phyloP scores from a whole-genome alignment of 306 rosid species.

The Quercus agrifolia region DNA sequence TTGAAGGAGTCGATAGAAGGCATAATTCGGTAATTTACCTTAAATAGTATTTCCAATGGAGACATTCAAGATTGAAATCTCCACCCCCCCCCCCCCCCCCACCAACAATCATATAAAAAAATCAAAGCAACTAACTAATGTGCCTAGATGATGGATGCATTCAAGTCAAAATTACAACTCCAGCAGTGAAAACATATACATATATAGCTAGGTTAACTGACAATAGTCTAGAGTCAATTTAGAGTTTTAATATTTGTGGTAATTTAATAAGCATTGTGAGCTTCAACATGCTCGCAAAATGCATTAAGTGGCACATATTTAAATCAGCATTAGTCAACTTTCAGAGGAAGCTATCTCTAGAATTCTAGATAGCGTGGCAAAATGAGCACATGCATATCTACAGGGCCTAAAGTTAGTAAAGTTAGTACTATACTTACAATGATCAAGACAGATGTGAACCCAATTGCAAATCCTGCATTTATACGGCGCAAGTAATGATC shows the following conservation, averaged over 20 bases:
- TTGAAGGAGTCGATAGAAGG: not conserved
- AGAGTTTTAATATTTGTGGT: not conserved
- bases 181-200: not conserved
- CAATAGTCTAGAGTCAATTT: not conserved
- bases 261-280: not conserved
- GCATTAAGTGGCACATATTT: not conserved
- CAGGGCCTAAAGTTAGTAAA: not conserved
- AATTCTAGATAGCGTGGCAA: not conserved
- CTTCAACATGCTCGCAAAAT: not conserved
- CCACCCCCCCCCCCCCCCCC: no score
- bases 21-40: not conserved
- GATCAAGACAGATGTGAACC: constrained; percentile 90
- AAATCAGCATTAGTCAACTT: not conserved
- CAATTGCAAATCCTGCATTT: constrained; percentile 91
- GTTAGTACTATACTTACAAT: constrained; percentile 58
- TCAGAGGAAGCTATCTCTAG: not conserved
- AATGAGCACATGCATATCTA: not conserved
- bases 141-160: not conserved
- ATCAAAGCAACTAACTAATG: not conserved
- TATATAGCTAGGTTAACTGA: no score
- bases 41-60: no score
- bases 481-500: constrained; percentile 83
- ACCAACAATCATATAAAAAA: no score
- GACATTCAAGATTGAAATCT: no score
- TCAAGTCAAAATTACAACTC: not conserved